Evolutionary conservation across 1,284 basidiomycete genomes (phyloP).

Genomic region (Meira miltonrushii): DNA sequence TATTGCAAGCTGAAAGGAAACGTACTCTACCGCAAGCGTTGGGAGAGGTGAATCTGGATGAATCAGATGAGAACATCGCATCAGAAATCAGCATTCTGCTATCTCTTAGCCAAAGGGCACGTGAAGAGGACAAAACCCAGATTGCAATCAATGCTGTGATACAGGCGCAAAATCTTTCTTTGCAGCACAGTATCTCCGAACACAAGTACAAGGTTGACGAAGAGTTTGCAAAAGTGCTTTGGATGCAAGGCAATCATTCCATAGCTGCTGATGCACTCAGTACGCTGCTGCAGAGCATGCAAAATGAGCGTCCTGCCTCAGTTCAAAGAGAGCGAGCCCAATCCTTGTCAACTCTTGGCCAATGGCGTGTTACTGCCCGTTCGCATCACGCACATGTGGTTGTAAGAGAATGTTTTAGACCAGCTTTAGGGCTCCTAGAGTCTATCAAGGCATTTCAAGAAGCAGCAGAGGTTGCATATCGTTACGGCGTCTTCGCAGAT

Average conservation of each 20-base stretch:
- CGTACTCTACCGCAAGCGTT: constrained; percentile 68
- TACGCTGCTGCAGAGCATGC: constrained; percentile 40
- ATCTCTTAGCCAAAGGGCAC: constrained; percentile 68
- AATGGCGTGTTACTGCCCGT: constrained; percentile 82
- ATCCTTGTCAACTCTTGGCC: constrained; percentile 60
- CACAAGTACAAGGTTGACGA: neutral
- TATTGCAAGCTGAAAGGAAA: constrained; percentile 66
- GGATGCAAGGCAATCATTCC: constrained; percentile 77
- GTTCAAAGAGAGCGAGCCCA: neutral
- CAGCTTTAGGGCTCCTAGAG: constrained; percentile 56
- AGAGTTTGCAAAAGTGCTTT: constrained; percentile 75
- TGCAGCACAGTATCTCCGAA: constrained; percentile 49
- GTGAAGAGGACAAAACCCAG: constrained; percentile 67
- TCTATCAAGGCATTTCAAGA: constrained; percentile 16
- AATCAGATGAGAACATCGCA: constrained; percentile 59
- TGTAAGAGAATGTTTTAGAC: constrained; percentile 65
- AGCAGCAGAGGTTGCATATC: constrained; percentile 67
- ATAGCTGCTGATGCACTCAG: constrained; percentile 73
- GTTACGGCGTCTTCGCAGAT: constrained; percentile 84
- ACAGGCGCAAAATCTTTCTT: constrained; percentile 63
- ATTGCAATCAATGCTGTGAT: constrained; percentile 79
- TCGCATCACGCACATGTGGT: constrained; percentile 76
- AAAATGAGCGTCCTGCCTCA: constrained; percentile 17
- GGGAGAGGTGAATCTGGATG: constrained; percentile 63
- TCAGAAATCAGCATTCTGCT: constrained; percentile 70